Evolutionary conservation across 2,329 filamentous ascomycete genomes (phyloP).

Genomic region (Talaromyces islandicus): DNA sequence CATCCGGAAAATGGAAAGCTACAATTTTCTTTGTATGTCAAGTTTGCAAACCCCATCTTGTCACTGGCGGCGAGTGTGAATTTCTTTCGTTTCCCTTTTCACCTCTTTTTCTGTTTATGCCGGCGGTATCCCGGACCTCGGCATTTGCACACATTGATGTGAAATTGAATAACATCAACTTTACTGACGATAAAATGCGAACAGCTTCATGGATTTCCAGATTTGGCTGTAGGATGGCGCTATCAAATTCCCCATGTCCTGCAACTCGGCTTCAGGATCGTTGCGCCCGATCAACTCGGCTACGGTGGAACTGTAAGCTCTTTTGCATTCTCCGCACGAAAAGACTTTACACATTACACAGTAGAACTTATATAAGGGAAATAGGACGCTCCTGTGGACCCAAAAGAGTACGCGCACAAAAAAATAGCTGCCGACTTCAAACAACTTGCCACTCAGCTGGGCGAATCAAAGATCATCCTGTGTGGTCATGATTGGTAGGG

Average conservation of each 20-base stretch:
- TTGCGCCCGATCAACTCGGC: constrained; percentile 81
- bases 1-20: constrained; percentile 37
- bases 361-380: constrained; percentile 29
- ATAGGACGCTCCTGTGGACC: constrained; percentile 54
- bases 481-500: constrained; percentile 79
- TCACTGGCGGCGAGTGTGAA: background rate
- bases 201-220: constrained; percentile 73
- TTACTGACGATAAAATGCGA: background rate
- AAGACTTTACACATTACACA: background rate
- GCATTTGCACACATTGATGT: background rate
- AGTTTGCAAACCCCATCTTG: background rate
- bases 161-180: background rate
- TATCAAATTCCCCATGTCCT: constrained; percentile 76
- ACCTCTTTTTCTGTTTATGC: background rate
- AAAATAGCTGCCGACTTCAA: constrained; percentile 68
- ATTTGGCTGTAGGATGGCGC: constrained; percentile 79
- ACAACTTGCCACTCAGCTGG: constrained; percentile 58
- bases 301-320: constrained; percentile 65
- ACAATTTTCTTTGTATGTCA: constrained; percentile 49
- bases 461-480: constrained; percentile 60
- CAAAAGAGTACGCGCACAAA: constrained; percentile 64
- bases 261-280: constrained; percentile 66
- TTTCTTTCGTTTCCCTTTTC: background rate
- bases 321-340: background rate
- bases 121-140: background rate